These are phyloP conservation scores for Tulasnella sp. DNA, from an alignment of 768 basidiomycete genomes.

Conservation along the genomic window DNA sequence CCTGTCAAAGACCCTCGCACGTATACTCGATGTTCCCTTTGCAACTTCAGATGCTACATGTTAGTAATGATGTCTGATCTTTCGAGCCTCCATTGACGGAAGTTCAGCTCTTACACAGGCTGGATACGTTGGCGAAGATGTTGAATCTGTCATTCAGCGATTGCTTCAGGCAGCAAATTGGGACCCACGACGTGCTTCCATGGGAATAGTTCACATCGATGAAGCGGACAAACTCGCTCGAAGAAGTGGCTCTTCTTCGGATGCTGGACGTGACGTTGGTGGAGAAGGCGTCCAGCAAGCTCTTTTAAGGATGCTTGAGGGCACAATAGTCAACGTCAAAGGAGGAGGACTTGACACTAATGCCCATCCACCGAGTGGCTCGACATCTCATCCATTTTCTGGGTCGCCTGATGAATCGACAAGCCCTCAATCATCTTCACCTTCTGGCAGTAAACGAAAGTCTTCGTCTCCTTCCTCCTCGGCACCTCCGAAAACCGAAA, in stretches of 20 bases:
- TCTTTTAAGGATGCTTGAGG: conserved; percentile 87
- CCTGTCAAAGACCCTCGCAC: conserved; percentile 81
- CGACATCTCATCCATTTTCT: not conserved
- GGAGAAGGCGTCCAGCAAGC: conserved; percentile 96
- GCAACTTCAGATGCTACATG: conserved; percentile 80
- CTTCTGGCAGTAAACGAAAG: not conserved
- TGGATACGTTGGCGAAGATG: conserved; percentile 82
- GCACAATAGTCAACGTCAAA: conserved; percentile 69
- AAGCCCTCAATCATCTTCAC: not conserved
- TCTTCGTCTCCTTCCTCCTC: not conserved
- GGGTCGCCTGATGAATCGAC: not conserved
- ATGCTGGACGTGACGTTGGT: conserved; percentile 69
- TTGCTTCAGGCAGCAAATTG: conserved; percentile 86
- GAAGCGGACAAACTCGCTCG: conserved; percentile 86
- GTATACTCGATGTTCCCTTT: conserved; percentile 85
- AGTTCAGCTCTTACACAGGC: conserved; percentile 68
- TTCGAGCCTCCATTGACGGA: not conserved
- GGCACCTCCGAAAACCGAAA: conserved; percentile 33
- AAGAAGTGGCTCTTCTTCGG: conserved; percentile 21
- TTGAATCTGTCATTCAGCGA: conserved; percentile 80
- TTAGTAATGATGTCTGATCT: not conserved
- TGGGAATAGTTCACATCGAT: conserved; percentile 92
- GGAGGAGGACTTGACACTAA: conserved; percentile 29
- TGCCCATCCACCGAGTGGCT: conserved; percentile 1
- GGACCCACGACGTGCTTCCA: conserved; percentile 74